Evolutionary conservation across 2,329 filamentous ascomycete species (phyloP), one percentile per base, ranked within the genome.

Genomic region (Teratosphaeria destructans): DNA sequence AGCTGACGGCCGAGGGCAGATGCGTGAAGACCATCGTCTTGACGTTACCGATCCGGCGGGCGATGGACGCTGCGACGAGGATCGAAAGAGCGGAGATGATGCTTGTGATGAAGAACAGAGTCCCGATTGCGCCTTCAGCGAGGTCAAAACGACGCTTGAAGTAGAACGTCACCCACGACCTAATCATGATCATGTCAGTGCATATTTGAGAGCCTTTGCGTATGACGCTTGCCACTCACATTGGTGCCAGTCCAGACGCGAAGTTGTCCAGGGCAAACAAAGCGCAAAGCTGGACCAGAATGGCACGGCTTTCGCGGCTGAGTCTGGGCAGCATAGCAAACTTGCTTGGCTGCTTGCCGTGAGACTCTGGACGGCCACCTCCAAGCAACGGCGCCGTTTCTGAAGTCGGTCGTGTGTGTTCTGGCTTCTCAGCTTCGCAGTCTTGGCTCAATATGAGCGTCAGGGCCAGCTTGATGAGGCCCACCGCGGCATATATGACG

Each of bases 211-310:
- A 82, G 7, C 83, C 85, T 68, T 91, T 79, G 2, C 88, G 87
- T 29, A 16, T 26, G 5, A 54, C 7, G 27, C 12, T 86, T 16
- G 85, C 86, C 60, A 89, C 43, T 26, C 54, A 60, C 58, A 61
- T 62, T 32, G 57, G 57, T 29, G 57, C 57, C 7, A 54, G 55
- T 29, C 61, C 60, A 2, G 57, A 60, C 2, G 85, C 87, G 59
- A 90, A 82, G 0, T 83, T 81, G 70, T 90, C 87, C 16, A 90
- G 68, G 2, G 79, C 80, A 68, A 90, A 88, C 0, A 92, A 75
- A 6, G 86, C 73, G 65, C 84, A 87, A 0, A 92, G 76, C 54
- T 83, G 81, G 35, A 81, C 66, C 1, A 88, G 57, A 8, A 56
- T 64, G 5, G 35, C 16, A 8, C 55, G 35, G 39, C 53, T 57